A percentile compares a stretch with the other conserved stretches of the same genome.
Conservation (phyloP, 129 eudicot genomes). For the Pittosporum tobira region DNA sequence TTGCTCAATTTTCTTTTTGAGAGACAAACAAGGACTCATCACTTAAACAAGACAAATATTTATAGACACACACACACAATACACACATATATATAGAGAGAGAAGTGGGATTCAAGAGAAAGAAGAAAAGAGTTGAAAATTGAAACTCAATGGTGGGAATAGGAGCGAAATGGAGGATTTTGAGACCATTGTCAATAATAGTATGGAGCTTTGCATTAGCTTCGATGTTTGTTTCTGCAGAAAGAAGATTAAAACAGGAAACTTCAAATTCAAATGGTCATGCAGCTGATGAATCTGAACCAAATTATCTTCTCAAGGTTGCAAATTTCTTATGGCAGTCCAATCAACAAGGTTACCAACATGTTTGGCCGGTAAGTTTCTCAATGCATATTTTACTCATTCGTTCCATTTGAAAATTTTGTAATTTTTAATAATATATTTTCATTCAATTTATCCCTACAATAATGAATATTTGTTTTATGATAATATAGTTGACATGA, state of each 20-base stretch:
- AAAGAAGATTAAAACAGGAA: constrained; percentile 31
- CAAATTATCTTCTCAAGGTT: constrained; percentile 20
- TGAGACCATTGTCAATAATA: constrained; percentile 28
- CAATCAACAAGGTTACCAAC: constrained; percentile 64
- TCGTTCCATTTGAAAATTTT: no score
- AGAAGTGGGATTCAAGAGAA: no score
- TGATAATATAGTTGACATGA: no score
- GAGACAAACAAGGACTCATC: not conserved
- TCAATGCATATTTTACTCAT: no score
- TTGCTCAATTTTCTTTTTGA: no score
- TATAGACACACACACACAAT: not conserved
- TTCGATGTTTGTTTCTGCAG: constrained; percentile 59
- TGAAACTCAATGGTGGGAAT: constrained; percentile 35
- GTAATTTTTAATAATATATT: no score
- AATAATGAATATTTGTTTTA: no score
- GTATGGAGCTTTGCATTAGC: constrained; percentile 43
- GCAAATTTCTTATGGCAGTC: constrained; percentile 52
- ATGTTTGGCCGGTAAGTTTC: constrained; percentile 91
- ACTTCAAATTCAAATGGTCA: constrained; percentile 2
- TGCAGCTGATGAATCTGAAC: constrained; percentile 17
- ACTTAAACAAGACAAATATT: no score
- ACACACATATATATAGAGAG: not conserved
- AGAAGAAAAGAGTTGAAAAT: not conserved
- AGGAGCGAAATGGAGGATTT: constrained; percentile 37
- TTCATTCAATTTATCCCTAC: no score